phyloP scores from a whole-genome alignment of 495 filamentous ascomycete species.

The Astrocystis sublimbata region DNA sequence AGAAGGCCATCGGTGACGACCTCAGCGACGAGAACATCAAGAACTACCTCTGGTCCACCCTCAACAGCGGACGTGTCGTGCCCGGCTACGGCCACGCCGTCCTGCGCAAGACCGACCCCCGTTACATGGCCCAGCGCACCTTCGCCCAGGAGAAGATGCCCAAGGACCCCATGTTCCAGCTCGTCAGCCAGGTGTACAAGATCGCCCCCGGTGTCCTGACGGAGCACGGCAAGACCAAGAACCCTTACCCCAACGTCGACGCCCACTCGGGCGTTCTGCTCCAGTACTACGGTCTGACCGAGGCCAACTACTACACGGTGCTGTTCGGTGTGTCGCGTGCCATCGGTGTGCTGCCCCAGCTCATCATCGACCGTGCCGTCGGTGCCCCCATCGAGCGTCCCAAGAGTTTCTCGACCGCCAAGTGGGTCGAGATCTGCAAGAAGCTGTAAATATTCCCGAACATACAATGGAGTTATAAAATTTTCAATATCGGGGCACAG shows the following conservation, averaged over 20 bases:
- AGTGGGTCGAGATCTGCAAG: slow-evolving; percentile 87
- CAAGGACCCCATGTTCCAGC: slow-evolving; percentile 98
- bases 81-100: slow-evolving; percentile 98
- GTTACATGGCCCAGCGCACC: slow-evolving; percentile 94
- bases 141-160: slow-evolving; percentile 89
- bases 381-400: slow-evolving; percentile 83
- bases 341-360: slow-evolving; percentile 95
- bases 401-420: slow-evolving; percentile 96
- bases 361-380: slow-evolving; percentile 98
- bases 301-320: slow-evolving; percentile 99
- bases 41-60: slow-evolving; percentile 95
- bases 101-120: slow-evolving; percentile 98
- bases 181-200: slow-evolving; percentile 99
- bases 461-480: slow-evolving; percentile 30
- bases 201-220: slow-evolving; percentile 96
- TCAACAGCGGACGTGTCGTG: slow-evolving; percentile 93
- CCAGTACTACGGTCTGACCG: slow-evolving; percentile 98
- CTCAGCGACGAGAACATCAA: slow-evolving; percentile 93
- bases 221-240: slow-evolving; percentile 99
- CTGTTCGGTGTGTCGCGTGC: slow-evolving; percentile 98
- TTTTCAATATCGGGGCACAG: slow-evolving; percentile 32
- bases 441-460: slow-evolving; percentile 67
- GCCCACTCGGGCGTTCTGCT: slow-evolving; percentile 95
- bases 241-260: slow-evolving; percentile 55
- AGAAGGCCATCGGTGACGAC: slow-evolving; percentile 90